A percentile compares a stretch with the other conserved stretches of the same genome.
Evolutionary conservation across 1,284 basidiomycete species (phyloP).

Genomic region (Cryptococcus sp.): DNA sequence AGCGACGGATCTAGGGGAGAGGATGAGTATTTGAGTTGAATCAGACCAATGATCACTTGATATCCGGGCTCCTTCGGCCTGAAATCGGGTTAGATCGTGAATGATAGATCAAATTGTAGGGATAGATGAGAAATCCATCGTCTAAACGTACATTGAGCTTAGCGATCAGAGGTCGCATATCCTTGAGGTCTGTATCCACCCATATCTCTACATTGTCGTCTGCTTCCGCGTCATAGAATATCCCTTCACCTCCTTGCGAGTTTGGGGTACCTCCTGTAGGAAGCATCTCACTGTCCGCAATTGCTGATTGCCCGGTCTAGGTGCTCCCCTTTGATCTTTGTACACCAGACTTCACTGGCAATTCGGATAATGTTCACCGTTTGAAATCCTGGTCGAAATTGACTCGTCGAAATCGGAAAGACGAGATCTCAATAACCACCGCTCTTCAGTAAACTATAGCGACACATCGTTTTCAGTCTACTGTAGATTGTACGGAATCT

Average conservation of each 20-base stretch:
- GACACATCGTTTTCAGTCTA: too few relatives aligned
- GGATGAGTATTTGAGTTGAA: slow-evolving; percentile 16
- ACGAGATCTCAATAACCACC: too few relatives aligned
- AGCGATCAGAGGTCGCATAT: not conserved
- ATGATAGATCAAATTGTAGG: too few relatives aligned
- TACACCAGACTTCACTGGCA: too few relatives aligned
- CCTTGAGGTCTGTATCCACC: not conserved
- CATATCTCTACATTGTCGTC: not conserved
- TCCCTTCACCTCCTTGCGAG: not conserved
- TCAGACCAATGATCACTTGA: slow-evolving; percentile 10
- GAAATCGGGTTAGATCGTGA: not conserved
- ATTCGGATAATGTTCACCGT: too few relatives aligned
- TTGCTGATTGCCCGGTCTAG: too few relatives aligned
- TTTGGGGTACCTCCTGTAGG: not conserved
- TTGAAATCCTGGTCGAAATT: too few relatives aligned
- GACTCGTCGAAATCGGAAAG: too few relatives aligned
- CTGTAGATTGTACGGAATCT: too few relatives aligned
- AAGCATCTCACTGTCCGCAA: too few relatives aligned
- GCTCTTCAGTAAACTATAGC: too few relatives aligned
- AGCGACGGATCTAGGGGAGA: slow-evolving; percentile 13
- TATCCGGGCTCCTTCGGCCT: slow-evolving; percentile 22
- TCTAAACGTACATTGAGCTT: not conserved
- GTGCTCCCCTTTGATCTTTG: too few relatives aligned
- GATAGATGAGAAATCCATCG: not conserved
- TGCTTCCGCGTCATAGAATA: not conserved